Evolutionary conservation across 2,329 filamentous ascomycete species (phyloP).

Genomic region (Hypoxylon sp.): DNA sequence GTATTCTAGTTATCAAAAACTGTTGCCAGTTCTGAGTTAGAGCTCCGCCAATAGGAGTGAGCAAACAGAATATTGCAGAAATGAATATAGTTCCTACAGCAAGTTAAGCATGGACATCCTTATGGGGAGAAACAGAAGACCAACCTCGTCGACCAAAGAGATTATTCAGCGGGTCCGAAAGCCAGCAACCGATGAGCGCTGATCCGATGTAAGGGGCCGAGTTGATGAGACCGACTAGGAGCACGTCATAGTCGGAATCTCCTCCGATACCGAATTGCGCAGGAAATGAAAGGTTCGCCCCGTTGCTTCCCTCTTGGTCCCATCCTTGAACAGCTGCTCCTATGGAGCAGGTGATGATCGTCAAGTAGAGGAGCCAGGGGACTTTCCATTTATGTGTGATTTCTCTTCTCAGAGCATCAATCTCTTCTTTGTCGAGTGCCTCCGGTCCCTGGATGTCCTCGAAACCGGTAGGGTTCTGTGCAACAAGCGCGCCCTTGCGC

Average conservation of each 20-base stretch:
- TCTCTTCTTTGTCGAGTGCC: constrained; percentile 69
- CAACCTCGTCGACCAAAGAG: constrained; percentile 74
- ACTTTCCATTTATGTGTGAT: constrained; percentile 76
- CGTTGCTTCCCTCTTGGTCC: constrained; percentile 78
- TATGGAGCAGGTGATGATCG: constrained; percentile 65
- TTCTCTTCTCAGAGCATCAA: constrained; percentile 69
- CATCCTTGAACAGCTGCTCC: constrained; percentile 76
- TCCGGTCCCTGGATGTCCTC: constrained; percentile 57
- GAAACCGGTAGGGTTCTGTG: constrained; percentile 62
- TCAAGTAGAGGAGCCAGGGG: constrained; percentile 73
- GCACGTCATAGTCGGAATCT: constrained; percentile 62
- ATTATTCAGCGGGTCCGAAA: constrained; percentile 78
- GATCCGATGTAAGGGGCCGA: constrained; percentile 74
- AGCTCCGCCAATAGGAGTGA: constrained; percentile 65
- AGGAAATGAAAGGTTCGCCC: constrained; percentile 72
- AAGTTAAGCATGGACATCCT: constrained; percentile 4
- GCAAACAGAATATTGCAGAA: constrained; percentile 71
- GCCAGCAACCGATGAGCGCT: constrained; percentile 78
- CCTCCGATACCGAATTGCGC: constrained; percentile 37
- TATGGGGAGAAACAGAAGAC: background rate
- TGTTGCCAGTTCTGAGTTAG: constrained; percentile 67
- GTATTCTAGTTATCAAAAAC: constrained; percentile 77
- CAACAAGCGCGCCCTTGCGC: constrained; percentile 48
- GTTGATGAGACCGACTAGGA: constrained; percentile 75
- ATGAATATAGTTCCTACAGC: constrained; percentile 64